Evolutionary conservation across 495 filamentous ascomycete genomes (phyloP), one percentile per base, ranked within the genome.

Genomic region (Copromyces sp.): DNA sequence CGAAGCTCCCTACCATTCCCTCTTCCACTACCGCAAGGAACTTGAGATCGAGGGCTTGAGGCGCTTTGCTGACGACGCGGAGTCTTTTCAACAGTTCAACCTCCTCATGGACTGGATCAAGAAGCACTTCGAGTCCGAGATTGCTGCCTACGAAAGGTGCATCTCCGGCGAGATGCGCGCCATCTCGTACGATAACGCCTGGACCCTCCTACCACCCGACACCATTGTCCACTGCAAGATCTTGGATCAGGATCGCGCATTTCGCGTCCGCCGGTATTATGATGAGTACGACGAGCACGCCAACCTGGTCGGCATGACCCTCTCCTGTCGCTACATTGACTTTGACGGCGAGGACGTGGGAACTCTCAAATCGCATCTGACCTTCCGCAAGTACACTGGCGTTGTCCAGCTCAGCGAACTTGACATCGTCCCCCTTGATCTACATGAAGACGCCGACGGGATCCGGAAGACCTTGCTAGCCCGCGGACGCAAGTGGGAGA

Each of bases 21-120:
- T 83, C 35, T 83, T 83, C 73, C 59, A 77, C 71, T 77, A 77
- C 72, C 77, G 79, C 16, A 39, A 71, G 37, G n/a, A 79, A 61
- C 35, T 83, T 20, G 75, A 81, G 42, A 9, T 65, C 8, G 72
- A 75, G 20, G 82, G 80, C 35, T 44, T 68, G 2, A 38, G 72
- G 32, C 75, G 80, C 14, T 83, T 83, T 37, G 71, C 70, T 5
- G 74, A 74, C 3, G 78, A 82, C 70, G 12, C 69, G n/a, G 78
- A 80, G 14, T 76, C 76, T 2, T 72, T 77, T 12, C 70, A 72
- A 2, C 77, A 82, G 11, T 72, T 82, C 29, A 68, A 75, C 16
- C 68, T 81, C n/a, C 75, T 83, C n/a, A 38, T 80, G 1, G 69
- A 40, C 24, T 83, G 81, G 81, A 81, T 83, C 74, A 73, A 77